Percentiles rank a stretch among this genome's conserved stretches.
Evolutionary conservation across 1,139 yeast genomes (phyloP).

Genomic region (Pichiaceae sp.): DNA sequence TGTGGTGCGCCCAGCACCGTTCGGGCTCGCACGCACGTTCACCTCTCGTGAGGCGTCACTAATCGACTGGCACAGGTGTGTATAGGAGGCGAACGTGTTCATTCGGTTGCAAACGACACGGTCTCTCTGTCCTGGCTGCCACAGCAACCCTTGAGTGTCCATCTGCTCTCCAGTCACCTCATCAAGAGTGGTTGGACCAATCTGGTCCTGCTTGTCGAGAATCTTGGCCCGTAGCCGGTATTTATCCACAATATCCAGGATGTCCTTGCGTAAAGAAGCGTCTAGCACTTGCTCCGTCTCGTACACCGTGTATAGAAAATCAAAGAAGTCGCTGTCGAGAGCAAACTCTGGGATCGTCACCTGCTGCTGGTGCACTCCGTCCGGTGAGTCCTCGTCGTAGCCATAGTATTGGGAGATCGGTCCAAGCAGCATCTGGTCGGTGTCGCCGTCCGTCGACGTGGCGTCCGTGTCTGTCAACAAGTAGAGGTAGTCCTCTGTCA

Average conservation of each 20-base stretch:
- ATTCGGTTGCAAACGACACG: constrained; percentile 14
- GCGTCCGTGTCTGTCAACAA: too few species aligned
- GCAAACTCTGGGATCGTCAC: constrained; percentile 7
- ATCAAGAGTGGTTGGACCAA: neutral
- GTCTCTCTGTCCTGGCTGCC: constrained; percentile 17
- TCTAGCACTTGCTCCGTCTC: neutral
- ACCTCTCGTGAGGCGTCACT: too few species aligned
- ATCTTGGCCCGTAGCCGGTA: constrained; percentile 8
- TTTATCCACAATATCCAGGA: constrained; percentile 9
- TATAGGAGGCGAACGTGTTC: constrained; percentile 10
- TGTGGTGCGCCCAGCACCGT: constrained; percentile 22
- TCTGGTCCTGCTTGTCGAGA: constrained; percentile 3
- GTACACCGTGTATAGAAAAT: constrained; percentile 11
- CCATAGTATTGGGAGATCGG: too few species aligned
- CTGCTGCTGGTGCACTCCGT: too few species aligned
- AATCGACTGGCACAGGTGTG: too few species aligned
- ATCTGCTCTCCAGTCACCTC: too few species aligned
- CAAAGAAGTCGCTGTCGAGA: constrained; percentile 15
- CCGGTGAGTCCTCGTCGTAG: too few species aligned
- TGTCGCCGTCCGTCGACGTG: too few species aligned
- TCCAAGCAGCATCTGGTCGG: too few species aligned
- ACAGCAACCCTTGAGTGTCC: constrained; percentile 21
- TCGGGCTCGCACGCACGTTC: too few species aligned
- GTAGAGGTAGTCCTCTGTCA: too few species aligned
- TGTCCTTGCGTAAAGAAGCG: constrained; percentile 5